phyloP scores from a whole-genome alignment of 1,139 yeast species.

The Candida smagusa region DNA sequence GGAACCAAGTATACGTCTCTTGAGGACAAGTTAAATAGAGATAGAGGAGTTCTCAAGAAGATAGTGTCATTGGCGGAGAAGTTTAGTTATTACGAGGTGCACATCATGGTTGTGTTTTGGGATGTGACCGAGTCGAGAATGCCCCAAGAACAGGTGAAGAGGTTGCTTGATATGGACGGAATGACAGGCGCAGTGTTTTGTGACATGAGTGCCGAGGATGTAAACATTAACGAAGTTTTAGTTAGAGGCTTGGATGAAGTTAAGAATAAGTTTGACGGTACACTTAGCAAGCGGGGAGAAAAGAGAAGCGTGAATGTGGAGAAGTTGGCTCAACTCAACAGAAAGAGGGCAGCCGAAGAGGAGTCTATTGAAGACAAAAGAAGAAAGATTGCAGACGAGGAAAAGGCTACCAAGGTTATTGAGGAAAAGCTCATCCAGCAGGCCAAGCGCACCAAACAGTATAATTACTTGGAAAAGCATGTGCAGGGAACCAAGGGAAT shows the following conservation, averaged over 20 bases:
- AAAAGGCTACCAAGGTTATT: conserved; percentile 11
- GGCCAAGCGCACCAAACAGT: conserved; percentile 30
- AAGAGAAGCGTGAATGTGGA: conserved; percentile 16
- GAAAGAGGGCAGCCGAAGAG: conserved; percentile 3
- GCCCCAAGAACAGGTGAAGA: conserved; percentile 14
- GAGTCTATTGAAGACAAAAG: neutral
- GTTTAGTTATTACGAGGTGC: conserved; percentile 34
- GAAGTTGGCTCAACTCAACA: conserved; percentile 8
- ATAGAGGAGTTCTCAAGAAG: conserved; percentile 35
- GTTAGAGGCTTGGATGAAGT: conserved; percentile 24
- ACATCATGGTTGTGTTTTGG: conserved; percentile 40
- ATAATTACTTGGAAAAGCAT: conserved; percentile 36
- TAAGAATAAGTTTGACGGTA: conserved; percentile 25
- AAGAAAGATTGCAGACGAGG: conserved; percentile 2
- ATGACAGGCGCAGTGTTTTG: conserved; percentile 24
- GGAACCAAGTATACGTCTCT: conserved; percentile 16
- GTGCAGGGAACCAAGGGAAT: conserved; percentile 9
- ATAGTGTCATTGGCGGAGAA: conserved; percentile 33
- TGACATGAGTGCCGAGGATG: conserved; percentile 31
- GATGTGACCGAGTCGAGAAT: conserved; percentile 25
- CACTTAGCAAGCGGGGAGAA: conserved; percentile 30
- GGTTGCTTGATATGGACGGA: conserved; percentile 16
- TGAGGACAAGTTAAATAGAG: conserved; percentile 31
- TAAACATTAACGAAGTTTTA: conserved; percentile 28
- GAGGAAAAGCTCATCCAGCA: conserved; percentile 27